Conservation (phyloP, 352 stramenopile genomes). For the Thalassiosira sp. region DNA sequence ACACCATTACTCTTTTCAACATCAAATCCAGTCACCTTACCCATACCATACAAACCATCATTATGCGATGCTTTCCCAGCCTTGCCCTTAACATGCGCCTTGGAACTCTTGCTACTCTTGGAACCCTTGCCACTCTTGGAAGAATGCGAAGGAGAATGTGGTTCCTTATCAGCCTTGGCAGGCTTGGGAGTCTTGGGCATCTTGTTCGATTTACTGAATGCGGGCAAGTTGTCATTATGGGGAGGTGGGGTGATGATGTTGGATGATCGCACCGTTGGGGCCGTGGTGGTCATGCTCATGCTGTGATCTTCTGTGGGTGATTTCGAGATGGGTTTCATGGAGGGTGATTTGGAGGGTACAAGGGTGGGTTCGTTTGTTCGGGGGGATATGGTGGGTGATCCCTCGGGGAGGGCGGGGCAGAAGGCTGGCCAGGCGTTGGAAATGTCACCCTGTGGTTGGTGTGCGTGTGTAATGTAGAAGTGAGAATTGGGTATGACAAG, state of each 20-base stretch:
- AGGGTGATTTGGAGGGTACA: slow-evolving; percentile 10
- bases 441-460: slow-evolving; percentile 4
- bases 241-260: background rate
- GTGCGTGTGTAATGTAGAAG: background rate
- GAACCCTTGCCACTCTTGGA: slow-evolving; percentile 1
- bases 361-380: slow-evolving; percentile 29
- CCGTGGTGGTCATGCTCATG: background rate
- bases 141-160: background rate
- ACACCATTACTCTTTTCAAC: slow-evolving; percentile 1
- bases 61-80: background rate
- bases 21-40: background rate
- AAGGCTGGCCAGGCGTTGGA: slow-evolving; percentile 16
- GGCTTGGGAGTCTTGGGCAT: background rate
- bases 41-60: background rate
- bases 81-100: slow-evolving; percentile 8
- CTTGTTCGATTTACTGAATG: background rate
- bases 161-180: slow-evolving; percentile 11
- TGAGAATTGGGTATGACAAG: background rate
- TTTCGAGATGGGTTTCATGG: background rate
- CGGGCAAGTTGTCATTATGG: background rate
- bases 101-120: slow-evolving; percentile 8
- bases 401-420: slow-evolving; percentile 19
- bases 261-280: background rate
- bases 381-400: slow-evolving; percentile 26
- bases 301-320: background rate